Base-by-base conservation (phyloP, 306 rosid species). In the Mucuna pruriens region DNA sequence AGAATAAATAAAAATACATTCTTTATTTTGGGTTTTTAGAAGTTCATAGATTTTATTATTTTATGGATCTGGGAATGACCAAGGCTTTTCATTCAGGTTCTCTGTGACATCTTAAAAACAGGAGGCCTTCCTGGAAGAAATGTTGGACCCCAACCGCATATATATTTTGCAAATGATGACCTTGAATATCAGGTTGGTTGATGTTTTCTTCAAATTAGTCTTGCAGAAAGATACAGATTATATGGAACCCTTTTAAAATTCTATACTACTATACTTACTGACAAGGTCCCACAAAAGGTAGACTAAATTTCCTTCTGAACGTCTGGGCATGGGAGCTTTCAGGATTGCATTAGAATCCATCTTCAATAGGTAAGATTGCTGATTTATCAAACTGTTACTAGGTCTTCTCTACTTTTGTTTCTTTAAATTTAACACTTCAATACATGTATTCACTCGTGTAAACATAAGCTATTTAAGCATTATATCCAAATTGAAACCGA, bases 311-410 rank as follows among this genome's bases (percentile, higher is more conserved):
- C 97, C 99, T 76, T 83, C 93, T 69, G 97, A 90, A 83, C 99
- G 97, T 81, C 80, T 95, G 84, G 97, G 99, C 57, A 78, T 95
- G 97, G 99, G 99, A 83, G 97, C 97, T 88, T 95, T 93, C 94
- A 89, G 97, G 74, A 92, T 93, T 82, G 97, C 97, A 70, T 70
- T 92, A 76, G 97, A 95, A 85, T 87, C 99, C 82, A 84, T 95
- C 86, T 93, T 91, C 89, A 91, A 89, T 73, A 82, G 87, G 99
- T 92, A 87, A 80, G 86, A 19, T 68, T 54, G 83, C 61, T 66
- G 13, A 74, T 78, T 78, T 51, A 51, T 77, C 71, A n/a, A 23
- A 71, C 71, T 20, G 23, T 77, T 19, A 17, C 12, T 58, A 38
- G 25, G 54, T 10, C 20, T 67, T 38, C 73, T 74, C 36, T 66